Evolutionary conservation across 1,139 yeast species (phyloP).

Genomic region (Taphrina wiesneri): DNA sequence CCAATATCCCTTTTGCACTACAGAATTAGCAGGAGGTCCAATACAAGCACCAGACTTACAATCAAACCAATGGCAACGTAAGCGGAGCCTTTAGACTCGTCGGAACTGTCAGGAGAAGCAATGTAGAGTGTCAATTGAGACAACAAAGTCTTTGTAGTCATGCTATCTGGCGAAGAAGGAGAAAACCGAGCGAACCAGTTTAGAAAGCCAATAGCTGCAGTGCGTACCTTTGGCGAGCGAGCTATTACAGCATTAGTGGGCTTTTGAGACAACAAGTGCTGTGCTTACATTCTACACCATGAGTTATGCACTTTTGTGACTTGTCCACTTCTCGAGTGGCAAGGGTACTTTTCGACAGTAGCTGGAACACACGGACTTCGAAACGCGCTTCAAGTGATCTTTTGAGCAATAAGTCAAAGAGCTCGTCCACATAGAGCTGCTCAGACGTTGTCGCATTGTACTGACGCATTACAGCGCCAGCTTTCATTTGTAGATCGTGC

Average conservation of each 20-base stretch:
- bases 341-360: constrained; percentile 55
- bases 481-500: constrained; percentile 54
- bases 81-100: constrained; percentile 11
- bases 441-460: neutral
- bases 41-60: neutral
- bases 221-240: constrained; percentile 43
- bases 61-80: constrained; percentile 13
- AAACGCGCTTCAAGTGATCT: constrained; percentile 58
- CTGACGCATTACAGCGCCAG: neutral
- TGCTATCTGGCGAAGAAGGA: neutral
- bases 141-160: constrained; percentile 36
- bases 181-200: constrained; percentile 52
- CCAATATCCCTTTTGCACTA: constrained; percentile 49
- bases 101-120: neutral
- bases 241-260: neutral
- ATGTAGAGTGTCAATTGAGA: constrained; percentile 38
- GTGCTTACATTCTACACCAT: constrained; percentile 59
- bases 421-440: neutral
- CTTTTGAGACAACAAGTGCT: constrained; percentile 39
- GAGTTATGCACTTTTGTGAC: constrained; percentile 51
- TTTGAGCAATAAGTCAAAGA: neutral
- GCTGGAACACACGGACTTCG: constrained; percentile 60
- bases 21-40: neutral
- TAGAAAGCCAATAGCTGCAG: constrained; percentile 61
- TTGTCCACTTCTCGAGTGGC: constrained; percentile 49